Evolutionary conservation across 2,329 filamentous ascomycete species (phyloP).

Genomic region (Samsoniella hepiali): DNA sequence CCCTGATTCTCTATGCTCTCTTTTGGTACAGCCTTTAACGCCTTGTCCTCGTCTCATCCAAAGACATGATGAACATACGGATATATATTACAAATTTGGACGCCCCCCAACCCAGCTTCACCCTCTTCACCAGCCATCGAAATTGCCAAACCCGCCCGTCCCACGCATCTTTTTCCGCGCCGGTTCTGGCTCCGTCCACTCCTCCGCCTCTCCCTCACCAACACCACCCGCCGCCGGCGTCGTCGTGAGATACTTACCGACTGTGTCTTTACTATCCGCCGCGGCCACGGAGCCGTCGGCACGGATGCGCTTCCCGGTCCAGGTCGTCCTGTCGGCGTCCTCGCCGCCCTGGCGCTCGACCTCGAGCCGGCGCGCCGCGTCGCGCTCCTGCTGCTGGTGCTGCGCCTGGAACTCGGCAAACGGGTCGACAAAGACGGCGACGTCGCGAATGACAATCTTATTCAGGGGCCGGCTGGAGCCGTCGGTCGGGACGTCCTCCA

Average conservation of each 20-base stretch:
- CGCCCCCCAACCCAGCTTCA: no score
- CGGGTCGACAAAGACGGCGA: slow-evolving; percentile 86
- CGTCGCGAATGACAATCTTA: slow-evolving; percentile 76
- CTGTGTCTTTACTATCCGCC: slow-evolving; percentile 41
- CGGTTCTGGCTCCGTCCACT: slow-evolving; percentile 59
- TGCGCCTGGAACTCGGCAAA: slow-evolving; percentile 90
- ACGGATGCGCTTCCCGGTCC: slow-evolving; percentile 90
- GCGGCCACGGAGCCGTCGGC: slow-evolving; percentile 57
- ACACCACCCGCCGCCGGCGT: slow-evolving; percentile 31
- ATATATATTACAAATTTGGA: no score
- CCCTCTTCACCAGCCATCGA: slow-evolving; percentile 72
- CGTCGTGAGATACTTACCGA: slow-evolving; percentile 79
- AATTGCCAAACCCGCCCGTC: slow-evolving; percentile 82
- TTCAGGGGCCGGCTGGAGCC: slow-evolving; percentile 71
- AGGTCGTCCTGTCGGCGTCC: slow-evolving; percentile 87
- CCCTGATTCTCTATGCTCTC: no score
- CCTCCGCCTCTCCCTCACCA: slow-evolving; percentile 60
- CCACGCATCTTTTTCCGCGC: slow-evolving; percentile 76
- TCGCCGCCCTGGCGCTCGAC: slow-evolving; percentile 64
- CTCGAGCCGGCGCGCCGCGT: slow-evolving; percentile 57
- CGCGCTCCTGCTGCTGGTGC: slow-evolving; percentile 60
- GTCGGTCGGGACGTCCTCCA: slow-evolving; percentile 76
- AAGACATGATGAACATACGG: no score
- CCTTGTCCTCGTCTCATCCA: no score
- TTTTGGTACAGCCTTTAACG: no score